Percentiles rank a stretch among this genome's conserved stretches.
Conservation (phyloP, 78 protist genomes). For the Tieghemostelium lacteum region DNA sequence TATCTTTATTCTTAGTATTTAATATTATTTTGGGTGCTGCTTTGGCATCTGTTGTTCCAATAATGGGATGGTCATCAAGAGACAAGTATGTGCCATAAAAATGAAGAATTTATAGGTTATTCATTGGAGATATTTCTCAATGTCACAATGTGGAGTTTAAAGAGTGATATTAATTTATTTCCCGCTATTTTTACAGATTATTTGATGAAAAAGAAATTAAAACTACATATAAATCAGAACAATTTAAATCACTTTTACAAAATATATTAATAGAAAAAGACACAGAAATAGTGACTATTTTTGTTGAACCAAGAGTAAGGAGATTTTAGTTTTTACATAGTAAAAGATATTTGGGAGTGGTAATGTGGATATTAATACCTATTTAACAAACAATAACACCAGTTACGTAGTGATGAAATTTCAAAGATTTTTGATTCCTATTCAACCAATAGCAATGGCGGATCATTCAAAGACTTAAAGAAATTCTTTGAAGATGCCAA, state of each 20-base stretch:
- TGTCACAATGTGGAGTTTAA: too few relatives aligned
- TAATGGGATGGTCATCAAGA: constrained; percentile 51
- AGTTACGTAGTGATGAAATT: constrained; percentile 60
- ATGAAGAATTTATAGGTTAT: too few relatives aligned
- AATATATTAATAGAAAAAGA: not conserved
- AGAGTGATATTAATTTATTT: too few relatives aligned
- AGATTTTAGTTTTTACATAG: not conserved
- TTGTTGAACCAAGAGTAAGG: constrained; percentile 49
- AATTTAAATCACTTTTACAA: constrained; percentile 19
- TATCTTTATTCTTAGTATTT: constrained; percentile 28
- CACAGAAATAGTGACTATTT: constrained; percentile 24
- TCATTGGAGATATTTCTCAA: too few relatives aligned
- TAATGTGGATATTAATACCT: too few relatives aligned
- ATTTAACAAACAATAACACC: not conserved
- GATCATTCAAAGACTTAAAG: constrained; percentile 18
- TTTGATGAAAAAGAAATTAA: constrained; percentile 12
- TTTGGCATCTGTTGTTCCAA: constrained; percentile 49
- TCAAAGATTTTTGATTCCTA: constrained; percentile 41
- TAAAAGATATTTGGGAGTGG: not conserved
- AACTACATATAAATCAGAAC: constrained; percentile 20
- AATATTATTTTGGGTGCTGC: constrained; percentile 13
- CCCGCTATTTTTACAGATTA: not conserved
- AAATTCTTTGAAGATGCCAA: constrained; percentile 18
- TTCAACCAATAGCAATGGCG: constrained; percentile 24
- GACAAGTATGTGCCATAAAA: constrained; percentile 14